Conservation (phyloP, 2,329 filamentous ascomycete genomes). For the Colletotrichum cereale region DNA sequence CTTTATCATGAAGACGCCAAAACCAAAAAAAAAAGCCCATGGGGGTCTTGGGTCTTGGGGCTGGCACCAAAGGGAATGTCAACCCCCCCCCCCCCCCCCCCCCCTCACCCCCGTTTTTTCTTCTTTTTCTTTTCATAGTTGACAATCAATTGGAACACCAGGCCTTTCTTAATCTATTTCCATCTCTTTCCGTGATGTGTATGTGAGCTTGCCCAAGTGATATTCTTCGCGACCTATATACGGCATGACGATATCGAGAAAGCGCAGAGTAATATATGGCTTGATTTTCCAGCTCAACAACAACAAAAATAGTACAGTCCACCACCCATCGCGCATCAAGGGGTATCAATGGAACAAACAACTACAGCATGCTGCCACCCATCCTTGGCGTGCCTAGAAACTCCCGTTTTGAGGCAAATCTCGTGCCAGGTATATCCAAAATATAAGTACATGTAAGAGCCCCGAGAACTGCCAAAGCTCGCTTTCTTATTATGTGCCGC, state of each 20-base stretch:
- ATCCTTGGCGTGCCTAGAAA: background rate
- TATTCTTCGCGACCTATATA: background rate
- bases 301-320: slow-evolving; percentile 7
- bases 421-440: slow-evolving; percentile 22
- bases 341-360: slow-evolving; percentile 35
- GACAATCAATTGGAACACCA: background rate
- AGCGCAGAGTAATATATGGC: background rate
- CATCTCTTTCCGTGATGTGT: background rate
- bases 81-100: too few relatives aligned
- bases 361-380: slow-evolving; percentile 16
- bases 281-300: background rate
- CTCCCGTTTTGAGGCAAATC: background rate
- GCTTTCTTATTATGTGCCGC: slow-evolving; percentile 5
- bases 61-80: background rate
- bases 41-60: background rate
- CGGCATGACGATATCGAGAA: background rate
- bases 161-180: background rate
- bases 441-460: slow-evolving; percentile 28
- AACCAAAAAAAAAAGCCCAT: background rate
- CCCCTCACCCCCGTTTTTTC: too few relatives aligned
- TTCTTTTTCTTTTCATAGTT: background rate
- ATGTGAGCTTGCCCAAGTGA: background rate
- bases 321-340: slow-evolving; percentile 27
- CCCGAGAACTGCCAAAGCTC: background rate
- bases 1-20: background rate